phyloP scores from a whole-genome alignment of 225 moss, liverwort and hornwort species.

The Pseudisothecium myosuroides region DNA sequence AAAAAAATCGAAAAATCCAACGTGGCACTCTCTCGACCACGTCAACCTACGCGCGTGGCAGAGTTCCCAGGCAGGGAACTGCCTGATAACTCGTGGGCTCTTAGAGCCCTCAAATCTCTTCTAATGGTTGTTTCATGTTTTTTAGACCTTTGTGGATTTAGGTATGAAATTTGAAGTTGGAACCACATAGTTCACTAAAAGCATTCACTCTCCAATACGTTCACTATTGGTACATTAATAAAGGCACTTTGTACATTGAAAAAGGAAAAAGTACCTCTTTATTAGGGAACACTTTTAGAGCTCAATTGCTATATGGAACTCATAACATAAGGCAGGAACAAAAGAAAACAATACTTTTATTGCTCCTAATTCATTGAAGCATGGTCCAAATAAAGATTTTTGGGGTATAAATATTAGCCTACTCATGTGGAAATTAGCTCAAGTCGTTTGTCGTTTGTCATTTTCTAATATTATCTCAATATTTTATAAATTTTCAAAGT shows the following conservation, averaged over 20 bases:
- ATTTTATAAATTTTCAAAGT: neutral
- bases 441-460: neutral
- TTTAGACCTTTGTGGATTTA: neutral
- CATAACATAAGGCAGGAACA: neutral
- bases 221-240: accelerated
- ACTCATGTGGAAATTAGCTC: neutral
- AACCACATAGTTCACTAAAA: neutral
- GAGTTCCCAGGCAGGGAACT: no score
- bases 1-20: no score
- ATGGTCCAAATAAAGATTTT: neutral
- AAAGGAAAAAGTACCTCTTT: neutral
- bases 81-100: no score
- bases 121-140: accelerated
- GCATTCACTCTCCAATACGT: accelerated
- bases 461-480: neutral
- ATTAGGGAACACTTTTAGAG: neutral
- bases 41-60: no score
- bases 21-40: no score
- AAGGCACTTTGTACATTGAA: neutral
- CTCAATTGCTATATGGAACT: no score
- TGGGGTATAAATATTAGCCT: neutral
- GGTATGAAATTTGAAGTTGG: neutral
- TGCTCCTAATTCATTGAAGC: accelerated
- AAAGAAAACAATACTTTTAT: neutral
- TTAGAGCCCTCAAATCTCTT: no score